Evolutionary conservation across 2,329 filamentous ascomycete species (phyloP).

Genomic region (Didymella arachidicola): DNA sequence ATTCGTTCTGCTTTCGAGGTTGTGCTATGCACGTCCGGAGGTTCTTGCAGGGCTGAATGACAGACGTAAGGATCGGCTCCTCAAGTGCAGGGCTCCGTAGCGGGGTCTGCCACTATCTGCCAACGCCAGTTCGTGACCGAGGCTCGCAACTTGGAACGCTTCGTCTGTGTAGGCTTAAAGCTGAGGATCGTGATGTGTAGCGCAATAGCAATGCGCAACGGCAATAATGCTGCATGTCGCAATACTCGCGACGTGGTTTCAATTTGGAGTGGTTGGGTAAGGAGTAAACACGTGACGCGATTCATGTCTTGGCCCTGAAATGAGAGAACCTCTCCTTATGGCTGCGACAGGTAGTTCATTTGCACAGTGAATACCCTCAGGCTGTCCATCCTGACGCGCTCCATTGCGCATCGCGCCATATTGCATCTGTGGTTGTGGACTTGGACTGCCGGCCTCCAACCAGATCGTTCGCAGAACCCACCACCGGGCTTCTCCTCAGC

Average conservation of each 20-base stretch:
- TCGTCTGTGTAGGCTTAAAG: neutral
- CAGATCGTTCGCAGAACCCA: constrained; percentile 5
- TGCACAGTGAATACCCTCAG: constrained; percentile 3
- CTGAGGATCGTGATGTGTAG: neutral
- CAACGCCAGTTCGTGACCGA: constrained; percentile 10
- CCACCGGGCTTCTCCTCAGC: constrained; percentile 18
- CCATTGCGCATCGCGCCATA: constrained; percentile 15
- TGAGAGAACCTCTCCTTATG: constrained; percentile 4
- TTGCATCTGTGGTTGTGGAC: constrained; percentile 25
- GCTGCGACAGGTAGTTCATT: constrained; percentile 6
- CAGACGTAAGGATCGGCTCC: constrained; percentile 10
- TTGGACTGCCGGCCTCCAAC: constrained; percentile 12
- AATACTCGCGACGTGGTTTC: neutral
- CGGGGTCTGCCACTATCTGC: neutral
- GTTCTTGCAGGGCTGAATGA: neutral
- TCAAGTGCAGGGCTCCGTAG: constrained; percentile 6
- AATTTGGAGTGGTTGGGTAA: constrained; percentile 10
- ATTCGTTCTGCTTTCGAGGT: neutral
- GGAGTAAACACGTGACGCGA: neutral
- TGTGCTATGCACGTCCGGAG: neutral
- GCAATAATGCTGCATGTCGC: neutral
- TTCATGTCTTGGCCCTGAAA: constrained; percentile 1
- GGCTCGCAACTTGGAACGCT: neutral
- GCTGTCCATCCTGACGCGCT: constrained; percentile 13
- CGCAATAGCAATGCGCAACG: too few relatives aligned